Evolutionary conservation across 768 basidiomycete genomes (phyloP), one percentile per base, ranked within the genome.

Genomic region (Terana coerulea): DNA sequence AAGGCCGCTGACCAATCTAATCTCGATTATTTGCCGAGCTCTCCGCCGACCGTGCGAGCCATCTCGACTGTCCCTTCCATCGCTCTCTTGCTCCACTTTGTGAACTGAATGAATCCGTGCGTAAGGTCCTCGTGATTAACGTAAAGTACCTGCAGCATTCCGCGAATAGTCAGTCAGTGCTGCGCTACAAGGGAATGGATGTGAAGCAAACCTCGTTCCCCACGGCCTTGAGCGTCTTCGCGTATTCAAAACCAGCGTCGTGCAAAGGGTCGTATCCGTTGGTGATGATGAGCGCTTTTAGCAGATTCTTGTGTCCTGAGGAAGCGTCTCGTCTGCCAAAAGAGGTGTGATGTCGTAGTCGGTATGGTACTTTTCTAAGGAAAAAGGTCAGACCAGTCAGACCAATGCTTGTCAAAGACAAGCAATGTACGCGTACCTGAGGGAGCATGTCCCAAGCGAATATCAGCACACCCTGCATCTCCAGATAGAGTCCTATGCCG

Each of bases 31-130:
- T 37, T 37, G 15, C 21, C 5, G 9, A 40, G 21, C 19, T 40
- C 39, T 14, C 25, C 25, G 5, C 39, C 39, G 5, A 40, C 39
- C 9, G 19, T 40, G 9, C 39, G 5, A 24, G 39, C 39, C 9
- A 40, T 19, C 25, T 43, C 42, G 26, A 43, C n/a, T 5, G 42
- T 43, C 26, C 29, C 42, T 17, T 43, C 42, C 42, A 29, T 29
- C 12, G 42, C 42, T 17, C 42, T 45, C 49, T 58, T 52, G 49
- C 53, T 51, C 53, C 56, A 54, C 25, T 41, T 41, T 2, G 49
- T 48, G 37, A 55, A 49, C 17, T 55, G 57, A 22, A 58, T 28
- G 33, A 54, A 55, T 4, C 45, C 54, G 34, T 58, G 57, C 15
- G 53, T 55, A 31, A 49, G 35, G 37, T 54, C 47, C 14, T 47